A percentile compares a stretch with the other conserved stretches of the same genome.
phyloP scores from a whole-genome alignment of 805 yeast genomes.

The Lipomyces orientalis region DNA sequence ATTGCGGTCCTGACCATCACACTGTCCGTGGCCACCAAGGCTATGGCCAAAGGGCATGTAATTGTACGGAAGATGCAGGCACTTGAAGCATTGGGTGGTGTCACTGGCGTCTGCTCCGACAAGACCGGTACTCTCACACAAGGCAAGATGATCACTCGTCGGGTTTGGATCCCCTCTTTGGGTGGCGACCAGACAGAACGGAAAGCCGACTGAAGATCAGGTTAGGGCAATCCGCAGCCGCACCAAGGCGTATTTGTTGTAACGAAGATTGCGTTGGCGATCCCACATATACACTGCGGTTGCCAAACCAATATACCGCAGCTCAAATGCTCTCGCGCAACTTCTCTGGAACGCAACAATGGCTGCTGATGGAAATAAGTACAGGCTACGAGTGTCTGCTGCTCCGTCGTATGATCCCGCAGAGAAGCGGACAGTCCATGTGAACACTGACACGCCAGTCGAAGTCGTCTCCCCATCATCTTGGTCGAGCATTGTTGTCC shows the following conservation, averaged over 20 bases:
- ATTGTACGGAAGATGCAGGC: constrained; percentile 79
- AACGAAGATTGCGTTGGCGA: not conserved
- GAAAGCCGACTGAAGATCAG: not conserved
- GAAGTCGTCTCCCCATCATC: constrained; percentile 10
- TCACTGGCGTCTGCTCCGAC: constrained; percentile 80
- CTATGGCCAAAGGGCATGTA: constrained; percentile 70
- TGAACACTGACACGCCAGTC: constrained; percentile 27
- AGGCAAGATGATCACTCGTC: constrained; percentile 77
- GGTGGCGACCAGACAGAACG: constrained; percentile 46
- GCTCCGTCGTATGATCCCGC: constrained; percentile 15
- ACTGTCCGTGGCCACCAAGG: constrained; percentile 81
- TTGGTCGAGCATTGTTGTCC: constrained; percentile 18
- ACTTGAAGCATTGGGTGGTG: constrained; percentile 77
- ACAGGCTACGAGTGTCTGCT: constrained; percentile 24
- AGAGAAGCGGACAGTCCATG: constrained; percentile 14
- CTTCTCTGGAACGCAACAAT: not conserved
- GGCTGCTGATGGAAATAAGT: not conserved
- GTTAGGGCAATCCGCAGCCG: not conserved
- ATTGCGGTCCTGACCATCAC: constrained; percentile 82
- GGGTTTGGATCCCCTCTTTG: constrained; percentile 68
- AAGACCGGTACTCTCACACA: constrained; percentile 83
- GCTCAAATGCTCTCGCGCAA: not conserved
- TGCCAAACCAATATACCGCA: not conserved
- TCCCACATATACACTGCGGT: not conserved
- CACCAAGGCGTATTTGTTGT: not conserved